Conservation (phyloP, 1,139 yeast species). For the Zygoascus meyerae region DNA sequence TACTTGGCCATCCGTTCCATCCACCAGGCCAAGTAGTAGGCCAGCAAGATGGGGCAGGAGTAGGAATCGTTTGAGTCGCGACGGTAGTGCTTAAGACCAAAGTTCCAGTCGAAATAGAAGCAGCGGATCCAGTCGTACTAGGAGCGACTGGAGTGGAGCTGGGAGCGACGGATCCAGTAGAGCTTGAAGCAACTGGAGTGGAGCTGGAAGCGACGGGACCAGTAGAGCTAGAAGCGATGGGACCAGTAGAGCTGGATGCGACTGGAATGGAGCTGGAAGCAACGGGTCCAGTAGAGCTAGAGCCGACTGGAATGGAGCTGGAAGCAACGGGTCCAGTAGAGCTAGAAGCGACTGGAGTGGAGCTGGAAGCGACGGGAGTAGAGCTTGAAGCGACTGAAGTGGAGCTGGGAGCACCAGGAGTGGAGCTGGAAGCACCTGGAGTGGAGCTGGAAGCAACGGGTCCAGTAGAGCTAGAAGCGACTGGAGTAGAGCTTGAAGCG, state of each 20-base stretch:
- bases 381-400: conserved; percentile 11
- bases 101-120: conserved; percentile 7
- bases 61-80: neutral
- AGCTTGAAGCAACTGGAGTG: conserved; percentile 7
- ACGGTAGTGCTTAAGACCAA: conserved; percentile 5
- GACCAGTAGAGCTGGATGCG: neutral
- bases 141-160: conserved; percentile 2
- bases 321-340: neutral
- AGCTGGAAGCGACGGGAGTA: conserved; percentile 6
- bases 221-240: conserved; percentile 3
- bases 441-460: conserved; percentile 10
- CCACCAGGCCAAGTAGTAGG: neutral
- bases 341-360: neutral
- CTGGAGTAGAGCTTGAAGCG: neutral
- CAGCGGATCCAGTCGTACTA: conserved; percentile 5
- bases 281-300: neutral
- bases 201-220: conserved; percentile 5
- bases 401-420: conserved; percentile 2
- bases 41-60: neutral
- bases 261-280: conserved; percentile 1
- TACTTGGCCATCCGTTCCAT: neutral
- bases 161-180: conserved; percentile 10
- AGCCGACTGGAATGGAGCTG: neutral
- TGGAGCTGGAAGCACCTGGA: conserved; percentile 11
- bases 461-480: conserved; percentile 6